Conservation (phyloP, 2,329 filamentous ascomycete genomes). For the Cephalotrichum gorgonifer region DNA sequence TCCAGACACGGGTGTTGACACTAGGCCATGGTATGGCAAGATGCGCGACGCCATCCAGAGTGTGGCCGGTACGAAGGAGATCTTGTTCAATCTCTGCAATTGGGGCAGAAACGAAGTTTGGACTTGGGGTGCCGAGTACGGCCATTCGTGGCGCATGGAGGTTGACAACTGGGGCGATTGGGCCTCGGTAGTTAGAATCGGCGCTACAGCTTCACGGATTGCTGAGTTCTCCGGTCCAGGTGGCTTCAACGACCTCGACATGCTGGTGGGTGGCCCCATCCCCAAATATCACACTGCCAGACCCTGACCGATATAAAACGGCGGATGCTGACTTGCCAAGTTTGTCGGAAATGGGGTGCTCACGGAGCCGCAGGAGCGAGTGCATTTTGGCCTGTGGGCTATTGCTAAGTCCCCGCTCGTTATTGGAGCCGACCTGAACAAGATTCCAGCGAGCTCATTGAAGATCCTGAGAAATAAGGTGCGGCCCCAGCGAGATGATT, state of each 20-base stretch:
- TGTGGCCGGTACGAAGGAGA: conserved; percentile 22
- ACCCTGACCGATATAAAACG: not conserved
- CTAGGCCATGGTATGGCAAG: conserved; percentile 9
- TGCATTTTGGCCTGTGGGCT: conserved; percentile 18
- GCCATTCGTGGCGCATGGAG: conserved; percentile 27
- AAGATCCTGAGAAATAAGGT: conserved; percentile 13
- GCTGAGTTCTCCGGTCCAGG: conserved; percentile 13
- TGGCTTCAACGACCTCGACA: conserved; percentile 19
- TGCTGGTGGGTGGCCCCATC: conserved; percentile 10
- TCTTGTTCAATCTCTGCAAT: conserved; percentile 37
- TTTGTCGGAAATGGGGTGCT: conserved; percentile 10
- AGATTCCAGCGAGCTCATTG: conserved; percentile 11
- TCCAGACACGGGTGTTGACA: conserved; percentile 5
- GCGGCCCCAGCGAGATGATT: not conserved
- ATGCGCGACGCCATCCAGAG: conserved; percentile 36
- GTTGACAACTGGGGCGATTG: conserved; percentile 21
- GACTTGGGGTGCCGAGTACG: conserved; percentile 31
- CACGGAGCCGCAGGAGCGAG: conserved; percentile 12
- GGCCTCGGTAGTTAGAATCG: conserved; percentile 10
- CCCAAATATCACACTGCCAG: not conserved
- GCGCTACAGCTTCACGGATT: conserved; percentile 6
- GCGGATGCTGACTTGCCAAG: conserved; percentile 3
- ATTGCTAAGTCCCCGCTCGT: conserved; percentile 16
- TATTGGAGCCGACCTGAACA: conserved; percentile 15
- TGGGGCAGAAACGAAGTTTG: conserved; percentile 37